Base-by-base conservation (phyloP, 2,329 filamentous ascomycete genomes). In the Simplicillium aogashimaense region DNA sequence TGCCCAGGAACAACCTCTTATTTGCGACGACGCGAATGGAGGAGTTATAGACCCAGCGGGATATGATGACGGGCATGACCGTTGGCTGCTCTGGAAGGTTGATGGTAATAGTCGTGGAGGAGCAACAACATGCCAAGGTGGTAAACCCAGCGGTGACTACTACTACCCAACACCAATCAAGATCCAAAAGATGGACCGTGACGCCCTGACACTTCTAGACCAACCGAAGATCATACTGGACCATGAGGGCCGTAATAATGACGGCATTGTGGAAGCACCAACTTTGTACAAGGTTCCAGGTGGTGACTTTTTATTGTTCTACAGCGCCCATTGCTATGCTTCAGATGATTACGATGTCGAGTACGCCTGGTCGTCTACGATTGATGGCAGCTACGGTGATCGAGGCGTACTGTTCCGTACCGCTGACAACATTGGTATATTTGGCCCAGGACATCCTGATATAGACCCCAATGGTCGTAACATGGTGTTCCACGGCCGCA, bases 401-500 rank as follows among this genome's bases (percentile, higher is more conserved):
- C 30, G 40, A 2, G 40, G 40, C 2, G 34, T 39, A 9, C n/a
- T 44, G 2, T 35, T 44, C 18, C 39, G 29, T 18, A 39, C 36
- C 11, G 31, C 36, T 10, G 35, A 42, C 13, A 29, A 39, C 13
- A 37, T 44, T 12, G 32, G 40, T 7, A 39, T 39, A 7, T 42
- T 37, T 17, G 40, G 40, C 8, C 43, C 43, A n/a, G 40, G 37
- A 2, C 36, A 39, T 31, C 35, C 36, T 13, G 43, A 44, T 13
- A 39, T 44, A 32, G 43, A 44, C 18, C 17, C 36, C 9, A 44
- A 44, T 29, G 43, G 43, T 4, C 30, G 38, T 20, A 42, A 39
- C 37, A 42, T 44, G 29, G 40, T 44, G 6, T 42, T 44, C 28
- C 43, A 42, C n/a, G 43, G 43, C n/a, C 43, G 39, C 20, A 17